A percentile compares a stretch with the other conserved stretches of the same genome.
phyloP scores from a whole-genome alignment of 2,329 filamentous ascomycete genomes.

The Alternaria novae-zelandiae region DNA sequence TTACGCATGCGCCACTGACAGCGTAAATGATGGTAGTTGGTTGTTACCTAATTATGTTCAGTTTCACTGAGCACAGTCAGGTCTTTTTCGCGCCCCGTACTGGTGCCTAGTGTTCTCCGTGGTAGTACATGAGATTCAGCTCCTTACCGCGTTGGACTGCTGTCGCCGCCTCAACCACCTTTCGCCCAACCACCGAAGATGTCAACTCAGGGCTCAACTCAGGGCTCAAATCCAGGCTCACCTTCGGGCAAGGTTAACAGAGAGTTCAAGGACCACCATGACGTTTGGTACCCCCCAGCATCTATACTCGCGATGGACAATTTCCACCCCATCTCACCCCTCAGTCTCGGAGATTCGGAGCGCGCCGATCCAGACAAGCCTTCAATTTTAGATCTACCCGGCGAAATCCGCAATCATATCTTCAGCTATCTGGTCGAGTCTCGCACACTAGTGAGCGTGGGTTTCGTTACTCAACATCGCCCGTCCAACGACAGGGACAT shows the following conservation, averaged over 20 bases:
- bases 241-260: not conserved
- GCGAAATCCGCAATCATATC: not conserved
- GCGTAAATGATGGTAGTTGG: fast-evolving
- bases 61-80: not conserved
- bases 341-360: not conserved
- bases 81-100: fast-evolving
- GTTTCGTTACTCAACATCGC: not conserved
- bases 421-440: not conserved
- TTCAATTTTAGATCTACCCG: not conserved
- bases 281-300: not conserved
- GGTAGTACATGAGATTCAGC: fast-evolving
- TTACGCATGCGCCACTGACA: not conserved
- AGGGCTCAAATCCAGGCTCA: not conserved
- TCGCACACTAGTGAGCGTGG: not conserved
- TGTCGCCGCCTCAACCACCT: not conserved
- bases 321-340: not conserved
- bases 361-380: not conserved
- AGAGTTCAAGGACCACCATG: not conserved
- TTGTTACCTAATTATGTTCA: not conserved
- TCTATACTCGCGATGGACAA: not conserved
- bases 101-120: not conserved
- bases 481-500: not conserved
- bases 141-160: fast-evolving
- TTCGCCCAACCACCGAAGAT: fast-evolving
- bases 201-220: not conserved